A percentile compares a stretch with the other conserved stretches of the same genome.
Evolutionary conservation across 2,329 filamentous ascomycete genomes (phyloP).

Genomic region (Diaporthe destruens): DNA sequence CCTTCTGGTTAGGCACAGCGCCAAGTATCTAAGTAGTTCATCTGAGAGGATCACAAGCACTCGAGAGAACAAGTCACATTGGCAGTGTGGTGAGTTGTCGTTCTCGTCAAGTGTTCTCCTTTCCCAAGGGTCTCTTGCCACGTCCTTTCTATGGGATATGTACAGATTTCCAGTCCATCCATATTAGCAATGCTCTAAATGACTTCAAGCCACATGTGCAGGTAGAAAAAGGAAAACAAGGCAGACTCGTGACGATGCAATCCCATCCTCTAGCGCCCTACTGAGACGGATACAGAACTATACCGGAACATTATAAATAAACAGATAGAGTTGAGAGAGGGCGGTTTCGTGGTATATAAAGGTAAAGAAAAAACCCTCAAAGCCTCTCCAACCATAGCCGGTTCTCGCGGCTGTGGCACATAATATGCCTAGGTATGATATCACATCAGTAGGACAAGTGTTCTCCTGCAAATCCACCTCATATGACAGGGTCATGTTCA

Average conservation of each 20-base stretch:
- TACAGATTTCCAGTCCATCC: slow-evolving; percentile 12
- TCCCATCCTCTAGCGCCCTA: slow-evolving; percentile 15
- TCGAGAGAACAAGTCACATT: no score
- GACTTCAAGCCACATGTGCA: background rate
- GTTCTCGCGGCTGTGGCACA: background rate
- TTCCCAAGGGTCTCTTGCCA: background rate
- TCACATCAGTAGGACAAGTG: background rate
- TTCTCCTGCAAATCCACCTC: background rate
- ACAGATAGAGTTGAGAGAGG: background rate
- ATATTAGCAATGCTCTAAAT: slow-evolving; percentile 16
- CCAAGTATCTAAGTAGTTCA: no score
- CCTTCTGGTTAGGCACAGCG: no score
- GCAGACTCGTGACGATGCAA: slow-evolving; percentile 18
- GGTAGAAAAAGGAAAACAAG: background rate
- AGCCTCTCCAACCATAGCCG: background rate
- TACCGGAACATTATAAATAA: background rate
- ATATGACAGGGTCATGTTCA: background rate
- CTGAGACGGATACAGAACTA: background rate
- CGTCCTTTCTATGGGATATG: slow-evolving; percentile 9
- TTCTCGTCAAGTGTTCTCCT: slow-evolving; percentile 5
- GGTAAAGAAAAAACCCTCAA: background rate
- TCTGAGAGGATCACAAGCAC: no score
- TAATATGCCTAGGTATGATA: background rate
- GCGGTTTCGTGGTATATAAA: background rate
- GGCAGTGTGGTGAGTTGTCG: background rate